These are phyloP conservation scores for Penicillium desertorum DNA, from an alignment of 495 filamentous ascomycete species.

Conservation along the genomic window DNA sequence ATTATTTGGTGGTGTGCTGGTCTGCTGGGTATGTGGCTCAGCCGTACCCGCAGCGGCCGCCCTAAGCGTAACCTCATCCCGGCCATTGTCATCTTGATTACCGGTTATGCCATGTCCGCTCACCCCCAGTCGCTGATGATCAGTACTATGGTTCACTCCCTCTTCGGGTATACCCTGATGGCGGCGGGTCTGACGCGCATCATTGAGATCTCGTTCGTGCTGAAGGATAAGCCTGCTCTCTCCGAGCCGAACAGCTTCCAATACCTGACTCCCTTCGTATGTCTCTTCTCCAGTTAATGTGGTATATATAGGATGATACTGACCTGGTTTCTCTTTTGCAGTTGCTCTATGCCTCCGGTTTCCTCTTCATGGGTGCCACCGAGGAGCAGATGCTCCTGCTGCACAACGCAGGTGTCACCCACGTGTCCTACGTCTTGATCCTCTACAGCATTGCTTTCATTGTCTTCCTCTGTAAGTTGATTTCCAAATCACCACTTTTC, in stretches of 20 bases:
- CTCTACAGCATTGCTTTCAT: conserved; percentile 88
- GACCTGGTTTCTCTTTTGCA: conserved; percentile 32
- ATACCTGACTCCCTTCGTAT: conserved; percentile 85
- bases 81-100: conserved; percentile 83
- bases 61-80: conserved; percentile 93
- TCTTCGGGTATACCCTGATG: conserved; percentile 97
- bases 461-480: conserved; percentile 73
- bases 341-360: conserved; percentile 90
- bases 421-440: conserved; percentile 88
- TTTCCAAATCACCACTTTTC: not conserved
- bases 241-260: conserved; percentile 84
- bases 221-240: conserved; percentile 65
- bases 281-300: conserved; percentile 31
- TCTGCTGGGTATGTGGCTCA: conserved; percentile 88
- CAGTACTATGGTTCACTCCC: conserved; percentile 84
- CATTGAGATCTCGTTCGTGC: conserved; percentile 87
- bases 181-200: conserved; percentile 78
- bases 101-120: conserved; percentile 91
- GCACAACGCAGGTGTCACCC: conserved; percentile 68
- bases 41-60: conserved; percentile 72
- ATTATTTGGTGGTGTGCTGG: conserved; percentile 97
- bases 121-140: conserved; percentile 81
- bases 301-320: conserved; percentile 16
- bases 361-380: conserved; percentile 95
- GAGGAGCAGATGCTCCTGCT: conserved; percentile 92